A percentile compares a stretch with the other conserved stretches of the same genome.
These are phyloP conservation scores for Tolypocladium inflatum DNA, from an alignment of 2,329 filamentous ascomycete species.

Conservation along the genomic window DNA sequence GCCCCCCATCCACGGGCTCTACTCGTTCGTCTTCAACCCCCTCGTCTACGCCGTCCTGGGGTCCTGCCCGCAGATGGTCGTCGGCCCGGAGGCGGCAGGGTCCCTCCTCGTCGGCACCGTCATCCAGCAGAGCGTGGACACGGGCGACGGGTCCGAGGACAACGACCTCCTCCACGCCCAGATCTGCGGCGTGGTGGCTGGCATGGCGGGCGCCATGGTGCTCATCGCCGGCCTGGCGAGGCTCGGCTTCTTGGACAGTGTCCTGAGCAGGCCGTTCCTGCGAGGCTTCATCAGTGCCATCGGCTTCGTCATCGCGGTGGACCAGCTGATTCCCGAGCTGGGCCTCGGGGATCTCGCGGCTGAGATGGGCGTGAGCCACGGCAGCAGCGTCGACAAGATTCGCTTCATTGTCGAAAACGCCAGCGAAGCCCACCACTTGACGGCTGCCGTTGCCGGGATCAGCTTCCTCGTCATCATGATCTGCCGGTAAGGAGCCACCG, in stretches of 20 bases:
- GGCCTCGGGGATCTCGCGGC: constrained; percentile 62
- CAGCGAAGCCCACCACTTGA: constrained; percentile 60
- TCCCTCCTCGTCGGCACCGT: constrained; percentile 85
- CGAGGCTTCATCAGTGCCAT: constrained; percentile 96
- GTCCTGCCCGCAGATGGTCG: constrained; percentile 85
- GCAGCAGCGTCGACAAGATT: constrained; percentile 79
- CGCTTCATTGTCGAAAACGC: constrained; percentile 65
- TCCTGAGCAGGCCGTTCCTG: constrained; percentile 84
- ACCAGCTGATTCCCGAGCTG: constrained; percentile 86
- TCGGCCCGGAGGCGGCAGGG: constrained; percentile 89
- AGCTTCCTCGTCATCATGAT: constrained; percentile 87
- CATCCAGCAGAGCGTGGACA: constrained; percentile 66
- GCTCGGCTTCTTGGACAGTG: constrained; percentile 87
- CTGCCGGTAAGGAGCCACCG: constrained; percentile 50
- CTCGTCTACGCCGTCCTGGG: constrained; percentile 85
- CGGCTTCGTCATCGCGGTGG: constrained; percentile 90
- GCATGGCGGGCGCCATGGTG: constrained; percentile 79
- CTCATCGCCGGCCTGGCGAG: constrained; percentile 78
- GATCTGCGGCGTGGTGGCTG: constrained; percentile 80
- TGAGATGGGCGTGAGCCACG: constrained; percentile 60
- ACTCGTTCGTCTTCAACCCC: constrained; percentile 88
- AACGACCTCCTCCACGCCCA: constrained; percentile 62
- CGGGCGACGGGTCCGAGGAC: constrained; percentile 54
- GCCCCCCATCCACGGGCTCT: constrained; percentile 86
- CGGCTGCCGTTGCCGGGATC: constrained; percentile 63